Evolutionary conservation across 2,329 filamentous ascomycete genomes (phyloP).

Genomic region (Delphinella strobiligena): DNA sequence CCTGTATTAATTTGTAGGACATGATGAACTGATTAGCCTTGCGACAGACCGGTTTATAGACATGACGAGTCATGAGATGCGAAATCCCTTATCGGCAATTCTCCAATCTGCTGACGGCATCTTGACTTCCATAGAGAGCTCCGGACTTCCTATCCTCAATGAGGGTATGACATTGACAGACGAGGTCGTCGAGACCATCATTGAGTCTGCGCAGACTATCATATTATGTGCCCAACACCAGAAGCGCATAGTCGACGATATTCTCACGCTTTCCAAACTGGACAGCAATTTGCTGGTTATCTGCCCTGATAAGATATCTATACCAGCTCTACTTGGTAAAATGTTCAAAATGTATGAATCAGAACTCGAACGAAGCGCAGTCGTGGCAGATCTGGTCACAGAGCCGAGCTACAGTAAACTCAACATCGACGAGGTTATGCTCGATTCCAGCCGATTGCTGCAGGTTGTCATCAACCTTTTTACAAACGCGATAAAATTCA

Average conservation of each 20-base stretch:
- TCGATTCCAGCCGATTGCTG: conserved; percentile 31
- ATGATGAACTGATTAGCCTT: too few species aligned
- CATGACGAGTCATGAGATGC: conserved; percentile 29
- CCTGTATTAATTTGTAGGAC: too few species aligned
- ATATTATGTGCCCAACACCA: conserved; percentile 17
- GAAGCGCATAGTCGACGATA: conserved; percentile 34
- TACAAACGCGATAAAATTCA: conserved; percentile 37
- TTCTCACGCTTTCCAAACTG: conserved; percentile 31
- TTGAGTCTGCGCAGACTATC: conserved; percentile 14
- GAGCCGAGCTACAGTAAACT: conserved; percentile 25
- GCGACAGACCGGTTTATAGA: conserved; percentile 28
- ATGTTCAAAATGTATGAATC: conserved; percentile 27
- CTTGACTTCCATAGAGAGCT: conserved; percentile 19
- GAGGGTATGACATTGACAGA: not conserved
- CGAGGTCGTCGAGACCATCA: conserved; percentile 4
- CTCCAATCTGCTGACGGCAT: conserved; percentile 34
- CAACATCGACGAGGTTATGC: conserved; percentile 23
- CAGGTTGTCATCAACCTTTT: conserved; percentile 32
- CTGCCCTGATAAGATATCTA: conserved; percentile 27
- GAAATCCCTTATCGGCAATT: conserved; percentile 32
- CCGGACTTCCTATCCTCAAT: not conserved
- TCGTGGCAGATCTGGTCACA: conserved; percentile 18
- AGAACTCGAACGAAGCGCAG: conserved; percentile 23
- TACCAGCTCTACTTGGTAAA: conserved; percentile 22
- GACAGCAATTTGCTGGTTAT: conserved; percentile 24